Evolutionary conservation across 2,329 filamentous ascomycete genomes (phyloP).

Genomic region (Calonectria leucothoes): DNA sequence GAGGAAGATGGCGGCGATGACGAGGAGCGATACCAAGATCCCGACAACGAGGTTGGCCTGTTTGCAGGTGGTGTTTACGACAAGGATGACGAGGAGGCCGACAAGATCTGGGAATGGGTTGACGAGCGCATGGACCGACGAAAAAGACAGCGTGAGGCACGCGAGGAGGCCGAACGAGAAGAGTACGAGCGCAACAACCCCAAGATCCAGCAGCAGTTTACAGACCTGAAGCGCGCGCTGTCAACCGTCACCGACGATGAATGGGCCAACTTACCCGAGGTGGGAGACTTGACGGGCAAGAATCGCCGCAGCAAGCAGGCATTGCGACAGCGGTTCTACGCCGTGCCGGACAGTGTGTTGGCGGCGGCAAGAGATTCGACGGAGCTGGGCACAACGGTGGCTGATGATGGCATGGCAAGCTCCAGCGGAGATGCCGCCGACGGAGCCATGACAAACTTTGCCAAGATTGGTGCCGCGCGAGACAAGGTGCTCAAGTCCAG

Average conservation of each 20-base stretch:
- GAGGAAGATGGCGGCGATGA: slow-evolving; percentile 80
- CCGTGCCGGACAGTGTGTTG: slow-evolving; percentile 95
- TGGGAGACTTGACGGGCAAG: slow-evolving; percentile 95
- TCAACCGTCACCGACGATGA: slow-evolving; percentile 93
- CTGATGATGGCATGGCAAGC: slow-evolving; percentile 75
- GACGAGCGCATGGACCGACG: slow-evolving; percentile 97
- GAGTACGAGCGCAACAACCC: slow-evolving; percentile 98
- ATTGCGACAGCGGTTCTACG: slow-evolving; percentile 88
- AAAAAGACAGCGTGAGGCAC: slow-evolving; percentile 92
- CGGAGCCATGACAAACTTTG: slow-evolving; percentile 97
- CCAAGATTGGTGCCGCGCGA: slow-evolving; percentile 94
- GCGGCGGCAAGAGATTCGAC: slow-evolving; percentile 84
- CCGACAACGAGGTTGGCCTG: slow-evolving; percentile 95
- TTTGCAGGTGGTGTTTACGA: slow-evolving; percentile 97
- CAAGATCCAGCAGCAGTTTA: slow-evolving; percentile 98
- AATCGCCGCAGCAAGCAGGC: slow-evolving; percentile 89
- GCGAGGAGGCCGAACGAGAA: slow-evolving; percentile 89
- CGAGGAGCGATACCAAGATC: slow-evolving; percentile 90
- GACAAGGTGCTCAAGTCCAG: slow-evolving; percentile 97
- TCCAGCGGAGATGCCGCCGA: slow-evolving; percentile 65
- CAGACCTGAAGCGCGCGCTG: slow-evolving; percentile 91
- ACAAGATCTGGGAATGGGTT: slow-evolving; percentile 93
- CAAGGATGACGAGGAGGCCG: slow-evolving; percentile 96
- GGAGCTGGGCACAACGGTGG: slow-evolving; percentile 89
- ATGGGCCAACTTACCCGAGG: slow-evolving; percentile 95